These are phyloP conservation scores for Silene coronaria DNA, from an alignment of 179 eudicot genomes.

Conservation along the genomic window DNA sequence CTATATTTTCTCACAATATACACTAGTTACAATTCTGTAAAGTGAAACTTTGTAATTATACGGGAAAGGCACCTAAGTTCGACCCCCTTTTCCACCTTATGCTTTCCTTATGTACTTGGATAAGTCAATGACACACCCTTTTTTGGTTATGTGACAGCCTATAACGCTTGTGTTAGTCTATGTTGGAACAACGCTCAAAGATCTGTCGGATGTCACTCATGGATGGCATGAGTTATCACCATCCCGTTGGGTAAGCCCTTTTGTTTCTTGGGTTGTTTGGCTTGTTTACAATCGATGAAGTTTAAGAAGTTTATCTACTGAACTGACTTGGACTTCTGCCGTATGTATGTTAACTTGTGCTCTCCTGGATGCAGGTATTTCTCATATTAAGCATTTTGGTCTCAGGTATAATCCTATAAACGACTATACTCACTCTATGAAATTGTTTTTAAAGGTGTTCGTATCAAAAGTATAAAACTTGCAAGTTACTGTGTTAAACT, in stretches of 20 bases:
- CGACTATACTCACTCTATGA: neutral
- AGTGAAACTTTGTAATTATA: neutral
- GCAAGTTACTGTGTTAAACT: too few species aligned
- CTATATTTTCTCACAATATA: neutral
- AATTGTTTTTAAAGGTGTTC: neutral
- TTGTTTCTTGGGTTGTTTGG: neutral
- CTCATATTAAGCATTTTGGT: slow-evolving; percentile 51
- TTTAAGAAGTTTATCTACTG: neutral
- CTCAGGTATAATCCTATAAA: slow-evolving; percentile 56
- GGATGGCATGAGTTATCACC: slow-evolving; percentile 74
- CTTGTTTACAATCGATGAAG: neutral
- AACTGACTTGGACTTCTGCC: neutral
- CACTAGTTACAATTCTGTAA: neutral
- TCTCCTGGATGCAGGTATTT: slow-evolving; percentile 53
- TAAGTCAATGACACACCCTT: slow-evolving; percentile 14
- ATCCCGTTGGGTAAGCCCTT: slow-evolving; percentile 68
- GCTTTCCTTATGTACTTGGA: slow-evolving; percentile 6
- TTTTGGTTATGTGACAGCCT: slow-evolving; percentile 53
- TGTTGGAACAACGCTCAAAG: slow-evolving; percentile 87
- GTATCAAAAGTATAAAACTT: neutral
- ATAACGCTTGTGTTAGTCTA: slow-evolving; percentile 81
- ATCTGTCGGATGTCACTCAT: slow-evolving; percentile 84
- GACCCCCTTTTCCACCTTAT: neutral
- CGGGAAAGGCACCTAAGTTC: neutral
- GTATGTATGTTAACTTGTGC: slow-evolving; percentile 13